phyloP scores from a whole-genome alignment of 2,329 filamentous ascomycete genomes.

The Exophiala dermatitidis region DNA sequence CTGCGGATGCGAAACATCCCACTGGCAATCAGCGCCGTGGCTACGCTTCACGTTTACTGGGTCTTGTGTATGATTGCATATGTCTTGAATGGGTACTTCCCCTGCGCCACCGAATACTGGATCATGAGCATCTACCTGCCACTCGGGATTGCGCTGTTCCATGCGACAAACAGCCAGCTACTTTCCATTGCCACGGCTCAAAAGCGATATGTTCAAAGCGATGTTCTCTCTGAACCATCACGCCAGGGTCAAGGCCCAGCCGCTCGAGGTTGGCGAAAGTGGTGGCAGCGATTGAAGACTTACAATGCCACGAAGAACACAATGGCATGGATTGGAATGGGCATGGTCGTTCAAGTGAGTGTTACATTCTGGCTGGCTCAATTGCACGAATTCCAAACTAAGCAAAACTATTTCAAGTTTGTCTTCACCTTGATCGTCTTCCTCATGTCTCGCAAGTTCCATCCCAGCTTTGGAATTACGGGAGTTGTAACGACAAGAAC shows the following conservation, averaged over 20 bases:
- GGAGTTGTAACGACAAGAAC: conserved; percentile 50
- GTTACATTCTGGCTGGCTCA: background rate
- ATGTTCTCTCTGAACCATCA: conserved; percentile 2
- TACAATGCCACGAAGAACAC: conserved; percentile 46
- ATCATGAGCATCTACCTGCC: conserved; percentile 61
- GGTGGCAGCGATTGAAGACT: conserved; percentile 35
- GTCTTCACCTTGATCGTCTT: conserved; percentile 54
- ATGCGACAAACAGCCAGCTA: conserved; percentile 57
- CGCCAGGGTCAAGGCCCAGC: conserved; percentile 18
- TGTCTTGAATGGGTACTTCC: conserved; percentile 34
- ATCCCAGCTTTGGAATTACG: conserved; percentile 40
- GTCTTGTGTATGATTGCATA: conserved; percentile 33
- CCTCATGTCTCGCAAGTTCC: conserved; percentile 59
- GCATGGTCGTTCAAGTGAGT: conserved; percentile 51
- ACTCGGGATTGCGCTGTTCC: conserved; percentile 59
- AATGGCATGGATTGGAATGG: conserved; percentile 46
- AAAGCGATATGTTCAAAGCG: conserved; percentile 26
- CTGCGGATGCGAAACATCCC: conserved; percentile 36
- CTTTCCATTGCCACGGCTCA: conserved; percentile 53
- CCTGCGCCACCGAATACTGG: conserved; percentile 55
- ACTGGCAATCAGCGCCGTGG: conserved; percentile 33
- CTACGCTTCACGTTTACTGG: conserved; percentile 36
- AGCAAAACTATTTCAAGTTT: conserved; percentile 39
- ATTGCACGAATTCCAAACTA: conserved; percentile 12
- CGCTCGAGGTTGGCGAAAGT: conserved; percentile 27